phyloP scores from a whole-genome alignment of 2,329 filamentous ascomycete genomes.

The Claviceps arundinis region DNA sequence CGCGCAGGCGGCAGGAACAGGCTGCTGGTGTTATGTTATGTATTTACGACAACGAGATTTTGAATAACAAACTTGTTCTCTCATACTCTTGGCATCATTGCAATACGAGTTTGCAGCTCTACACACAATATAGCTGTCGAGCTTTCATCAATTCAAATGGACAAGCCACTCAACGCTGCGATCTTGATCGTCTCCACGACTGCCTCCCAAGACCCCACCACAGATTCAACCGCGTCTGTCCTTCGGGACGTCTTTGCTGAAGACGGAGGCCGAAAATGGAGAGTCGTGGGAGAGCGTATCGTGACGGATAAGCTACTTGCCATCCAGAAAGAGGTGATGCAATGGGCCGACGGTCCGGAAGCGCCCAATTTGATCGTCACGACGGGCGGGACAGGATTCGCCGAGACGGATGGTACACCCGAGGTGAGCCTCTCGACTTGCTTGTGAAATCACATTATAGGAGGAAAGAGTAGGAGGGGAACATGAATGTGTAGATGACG shows the following conservation, averaged over 20 bases:
- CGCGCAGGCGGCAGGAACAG: not conserved
- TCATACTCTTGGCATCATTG: not conserved
- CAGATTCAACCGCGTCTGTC: slow-evolving; percentile 57
- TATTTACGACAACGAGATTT: too few species aligned
- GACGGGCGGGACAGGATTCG: slow-evolving; percentile 89
- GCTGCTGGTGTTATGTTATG: not conserved
- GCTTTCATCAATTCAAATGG: slow-evolving; percentile 11
- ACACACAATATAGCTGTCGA: not conserved
- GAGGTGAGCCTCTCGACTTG: slow-evolving; percentile 43
- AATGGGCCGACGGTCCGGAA: slow-evolving; percentile 57
- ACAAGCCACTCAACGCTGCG: slow-evolving; percentile 48
- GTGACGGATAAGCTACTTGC: slow-evolving; percentile 62
- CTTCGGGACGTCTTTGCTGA: slow-evolving; percentile 56
- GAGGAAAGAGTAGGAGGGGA: not conserved
- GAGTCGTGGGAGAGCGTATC: slow-evolving; percentile 54
- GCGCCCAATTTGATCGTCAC: slow-evolving; percentile 67
- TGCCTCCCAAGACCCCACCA: slow-evolving; percentile 62
- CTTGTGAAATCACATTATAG: not conserved
- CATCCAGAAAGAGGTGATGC: slow-evolving; percentile 60
- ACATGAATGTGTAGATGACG: not conserved
- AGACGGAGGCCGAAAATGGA: slow-evolving; percentile 59
- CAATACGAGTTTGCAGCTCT: not conserved
- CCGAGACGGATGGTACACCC: slow-evolving; percentile 71
- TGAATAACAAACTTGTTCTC: not conserved
- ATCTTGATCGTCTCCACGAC: slow-evolving; percentile 88